Conservation (phyloP, 1,139 yeast species). For the Pichia sp. region DNA sequence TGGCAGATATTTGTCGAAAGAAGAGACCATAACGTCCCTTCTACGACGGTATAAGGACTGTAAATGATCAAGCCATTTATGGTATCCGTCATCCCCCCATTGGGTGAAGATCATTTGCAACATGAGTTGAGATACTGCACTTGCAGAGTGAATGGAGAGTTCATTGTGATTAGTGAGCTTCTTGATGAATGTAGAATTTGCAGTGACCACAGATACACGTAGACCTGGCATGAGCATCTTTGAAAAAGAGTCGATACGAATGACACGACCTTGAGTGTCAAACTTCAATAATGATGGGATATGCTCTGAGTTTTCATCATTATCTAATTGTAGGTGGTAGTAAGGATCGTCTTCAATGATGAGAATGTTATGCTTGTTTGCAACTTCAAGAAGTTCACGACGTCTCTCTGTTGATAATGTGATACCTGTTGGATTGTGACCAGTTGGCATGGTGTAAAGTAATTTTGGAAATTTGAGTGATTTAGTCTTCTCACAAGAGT, state of each 20-base stretch:
- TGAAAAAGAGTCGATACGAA: slow-evolving; percentile 85
- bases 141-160: slow-evolving; percentile 45
- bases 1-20: slow-evolving; percentile 38
- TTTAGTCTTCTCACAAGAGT: slow-evolving; percentile 14
- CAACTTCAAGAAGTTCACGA: slow-evolving; percentile 36
- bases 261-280: slow-evolving; percentile 76
- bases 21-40: slow-evolving; percentile 48
- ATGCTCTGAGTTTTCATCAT: slow-evolving; percentile 29
- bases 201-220: slow-evolving; percentile 75
- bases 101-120: slow-evolving; percentile 33
- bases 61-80: slow-evolving; percentile 75
- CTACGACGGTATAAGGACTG: slow-evolving; percentile 66
- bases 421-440: slow-evolving; percentile 55
- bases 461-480: slow-evolving; percentile 33
- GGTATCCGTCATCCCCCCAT: slow-evolving; percentile 65
- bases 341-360: slow-evolving; percentile 57
- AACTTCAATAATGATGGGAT: slow-evolving; percentile 59
- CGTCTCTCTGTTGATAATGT: slow-evolving; percentile 42
- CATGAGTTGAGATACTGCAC: slow-evolving; percentile 40
- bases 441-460: slow-evolving; percentile 49
- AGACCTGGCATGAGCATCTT: slow-evolving; percentile 89
- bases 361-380: slow-evolving; percentile 44
- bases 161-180: slow-evolving; percentile 42
- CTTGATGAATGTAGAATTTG: slow-evolving; percentile 51
- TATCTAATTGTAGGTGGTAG: slow-evolving; percentile 45